A percentile compares a stretch with the other conserved stretches of the same genome.
phyloP scores from a whole-genome alignment of 805 yeast species.

The Teunomyces pallodes region DNA sequence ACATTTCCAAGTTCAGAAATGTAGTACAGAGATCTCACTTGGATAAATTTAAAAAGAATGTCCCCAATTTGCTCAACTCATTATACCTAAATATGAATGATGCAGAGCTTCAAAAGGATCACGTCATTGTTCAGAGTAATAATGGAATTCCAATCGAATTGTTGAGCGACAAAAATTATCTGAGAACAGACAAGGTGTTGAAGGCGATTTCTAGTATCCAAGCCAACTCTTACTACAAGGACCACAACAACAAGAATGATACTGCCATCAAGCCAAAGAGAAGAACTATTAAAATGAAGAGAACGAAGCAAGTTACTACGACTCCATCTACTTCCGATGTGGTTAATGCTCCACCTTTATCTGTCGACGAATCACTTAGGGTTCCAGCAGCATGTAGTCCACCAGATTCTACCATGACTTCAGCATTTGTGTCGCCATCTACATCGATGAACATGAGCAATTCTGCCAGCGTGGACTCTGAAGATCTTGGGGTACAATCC shows the following conservation, averaged over 20 bases:
- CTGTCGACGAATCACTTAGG: neutral
- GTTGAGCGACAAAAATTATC: slow-evolving; percentile 24
- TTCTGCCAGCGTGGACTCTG: neutral
- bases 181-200: slow-evolving; percentile 35
- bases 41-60: slow-evolving; percentile 39
- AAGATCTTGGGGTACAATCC: slow-evolving; percentile 2
- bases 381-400: neutral
- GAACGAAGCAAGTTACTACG: slow-evolving; percentile 6
- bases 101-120: slow-evolving; percentile 1
- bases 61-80: slow-evolving; percentile 37
- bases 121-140: slow-evolving; percentile 9
- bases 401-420: slow-evolving; percentile 1
- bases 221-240: slow-evolving; percentile 38
- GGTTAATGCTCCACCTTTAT: neutral
- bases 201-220: slow-evolving; percentile 46
- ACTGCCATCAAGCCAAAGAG: slow-evolving; percentile 38
- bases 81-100: slow-evolving; percentile 35
- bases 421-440: neutral
- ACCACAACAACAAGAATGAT: slow-evolving; percentile 19
- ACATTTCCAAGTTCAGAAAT: slow-evolving; percentile 56
- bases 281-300: slow-evolving; percentile 35
- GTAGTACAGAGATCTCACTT: slow-evolving; percentile 56
- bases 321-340: neutral
- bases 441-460: neutral
- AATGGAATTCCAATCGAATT: slow-evolving; percentile 43